A percentile compares a stretch with the other conserved stretches of the same genome.
Conservation (phyloP, 176 grass and related monocot species). For the Secale cereale region DNA sequence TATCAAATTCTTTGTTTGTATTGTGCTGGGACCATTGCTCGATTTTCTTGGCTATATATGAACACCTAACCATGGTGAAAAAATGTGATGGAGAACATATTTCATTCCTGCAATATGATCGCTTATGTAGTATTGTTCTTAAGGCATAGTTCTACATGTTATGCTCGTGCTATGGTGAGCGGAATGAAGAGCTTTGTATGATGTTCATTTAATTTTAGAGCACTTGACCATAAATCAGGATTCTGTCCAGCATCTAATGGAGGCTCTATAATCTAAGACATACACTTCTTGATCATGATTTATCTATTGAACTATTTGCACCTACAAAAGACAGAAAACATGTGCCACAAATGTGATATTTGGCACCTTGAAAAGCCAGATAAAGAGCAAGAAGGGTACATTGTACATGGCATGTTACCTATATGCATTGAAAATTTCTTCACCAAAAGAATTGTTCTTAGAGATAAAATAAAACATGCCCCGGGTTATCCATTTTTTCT, state of each 20-base stretch:
- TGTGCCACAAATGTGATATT: not conserved
- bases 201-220: no score
- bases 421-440: not conserved
- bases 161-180: no score
- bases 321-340: constrained; percentile 44
- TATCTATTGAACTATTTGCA: constrained; percentile 81
- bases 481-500: not conserved
- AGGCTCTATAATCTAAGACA: constrained; percentile 97
- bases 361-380: not conserved
- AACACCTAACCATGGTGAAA: no score
- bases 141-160: no score
- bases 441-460: not conserved
- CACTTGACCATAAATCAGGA: constrained; percentile 51
- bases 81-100: no score
- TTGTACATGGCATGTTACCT: not conserved
- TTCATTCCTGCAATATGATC: no score
- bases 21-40: no score
- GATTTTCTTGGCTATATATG: no score
- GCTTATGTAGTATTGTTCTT: no score
- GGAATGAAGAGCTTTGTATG: no score
- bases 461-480: not conserved
- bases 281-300: constrained; percentile 36
- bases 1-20: no score
- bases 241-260: constrained; percentile 73
- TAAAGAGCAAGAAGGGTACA: not conserved